These are phyloP conservation scores for Pistacia vera DNA, from an alignment of 345 rosid genomes.

Conservation along the genomic window DNA sequence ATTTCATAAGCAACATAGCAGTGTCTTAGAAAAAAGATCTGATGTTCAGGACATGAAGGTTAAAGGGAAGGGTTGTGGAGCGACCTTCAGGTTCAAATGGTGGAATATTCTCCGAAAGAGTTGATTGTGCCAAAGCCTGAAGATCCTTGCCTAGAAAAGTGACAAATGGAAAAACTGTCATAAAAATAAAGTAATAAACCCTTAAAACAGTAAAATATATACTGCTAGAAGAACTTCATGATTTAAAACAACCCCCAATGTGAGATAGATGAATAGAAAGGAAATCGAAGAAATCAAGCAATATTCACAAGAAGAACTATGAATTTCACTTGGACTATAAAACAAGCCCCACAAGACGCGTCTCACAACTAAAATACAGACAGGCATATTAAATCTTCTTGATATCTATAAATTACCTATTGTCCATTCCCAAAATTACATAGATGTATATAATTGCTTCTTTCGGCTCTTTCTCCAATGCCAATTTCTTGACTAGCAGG, in stretches of 20 bases:
- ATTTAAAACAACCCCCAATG: too few relatives aligned
- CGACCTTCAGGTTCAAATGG: slow-evolving; percentile 33
- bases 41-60: too few relatives aligned
- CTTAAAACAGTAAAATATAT: too few relatives aligned
- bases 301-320: too few relatives aligned
- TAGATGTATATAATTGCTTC: neutral
- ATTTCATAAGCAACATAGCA: neutral
- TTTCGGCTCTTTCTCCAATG: neutral
- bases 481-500: neutral
- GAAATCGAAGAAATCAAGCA: neutral
- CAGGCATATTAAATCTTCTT: too few relatives aligned
- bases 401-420: neutral
- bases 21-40: too few relatives aligned
- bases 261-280: too few relatives aligned
- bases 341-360: too few relatives aligned
- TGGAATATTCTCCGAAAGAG: slow-evolving; percentile 17
- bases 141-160: slow-evolving; percentile 27
- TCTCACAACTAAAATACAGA: too few relatives aligned
- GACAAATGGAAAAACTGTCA: neutral
- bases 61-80: neutral
- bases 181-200: too few relatives aligned
- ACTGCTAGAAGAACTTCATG: too few relatives aligned
- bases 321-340: too few relatives aligned
- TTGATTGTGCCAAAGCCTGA: slow-evolving; percentile 18
- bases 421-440: neutral